phyloP scores from a whole-genome alignment of 306 rosid genomes.

The Aeschynomene evenia region DNA sequence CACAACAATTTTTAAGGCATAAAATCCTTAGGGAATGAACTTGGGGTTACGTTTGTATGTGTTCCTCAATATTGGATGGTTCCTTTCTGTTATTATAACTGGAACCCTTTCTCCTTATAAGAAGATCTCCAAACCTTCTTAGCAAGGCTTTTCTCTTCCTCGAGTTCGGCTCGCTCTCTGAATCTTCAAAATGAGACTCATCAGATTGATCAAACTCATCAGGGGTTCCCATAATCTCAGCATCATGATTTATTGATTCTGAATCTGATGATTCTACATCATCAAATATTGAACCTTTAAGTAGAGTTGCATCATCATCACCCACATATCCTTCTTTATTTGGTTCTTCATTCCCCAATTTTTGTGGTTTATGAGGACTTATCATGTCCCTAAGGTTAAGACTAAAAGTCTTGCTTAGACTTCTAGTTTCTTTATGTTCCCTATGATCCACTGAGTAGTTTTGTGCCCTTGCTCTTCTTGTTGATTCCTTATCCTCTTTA shows the following conservation, averaged over 20 bases:
- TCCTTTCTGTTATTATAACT: slow-evolving; percentile 34
- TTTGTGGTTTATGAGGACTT: slow-evolving; percentile 39
- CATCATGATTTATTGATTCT: slow-evolving; percentile 38
- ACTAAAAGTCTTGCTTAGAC: slow-evolving; percentile 43
- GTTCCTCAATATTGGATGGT: slow-evolving; percentile 34
- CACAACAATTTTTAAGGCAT: background rate
- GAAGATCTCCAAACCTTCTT: slow-evolving; percentile 83
- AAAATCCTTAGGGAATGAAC: background rate
- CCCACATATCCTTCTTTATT: slow-evolving; percentile 30
- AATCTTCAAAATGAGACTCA: slow-evolving; percentile 48
- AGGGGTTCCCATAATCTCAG: slow-evolving; percentile 35
- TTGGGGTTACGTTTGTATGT: slow-evolving; percentile 25
- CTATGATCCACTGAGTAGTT: slow-evolving; percentile 18
- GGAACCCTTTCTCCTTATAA: slow-evolving; percentile 55
- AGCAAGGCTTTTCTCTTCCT: slow-evolving; percentile 77
- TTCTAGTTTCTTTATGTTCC: slow-evolving; percentile 33
- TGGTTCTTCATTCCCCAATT: slow-evolving; percentile 34
- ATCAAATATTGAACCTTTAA: slow-evolving; percentile 64
- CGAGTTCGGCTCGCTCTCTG: slow-evolving; percentile 48
- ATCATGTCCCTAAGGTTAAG: slow-evolving; percentile 43
- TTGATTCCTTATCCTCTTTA: slow-evolving; percentile 38
- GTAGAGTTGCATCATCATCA: slow-evolving; percentile 40
- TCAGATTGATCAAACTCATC: slow-evolving; percentile 51
- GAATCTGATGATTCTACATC: slow-evolving; percentile 45
- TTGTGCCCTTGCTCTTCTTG: slow-evolving; percentile 30